A percentile compares a stretch with the other conserved stretches of the same genome.
These are phyloP conservation scores for Phoma sp. DNA, from an alignment of 2,329 filamentous ascomycete genomes.

Conservation along the genomic window DNA sequence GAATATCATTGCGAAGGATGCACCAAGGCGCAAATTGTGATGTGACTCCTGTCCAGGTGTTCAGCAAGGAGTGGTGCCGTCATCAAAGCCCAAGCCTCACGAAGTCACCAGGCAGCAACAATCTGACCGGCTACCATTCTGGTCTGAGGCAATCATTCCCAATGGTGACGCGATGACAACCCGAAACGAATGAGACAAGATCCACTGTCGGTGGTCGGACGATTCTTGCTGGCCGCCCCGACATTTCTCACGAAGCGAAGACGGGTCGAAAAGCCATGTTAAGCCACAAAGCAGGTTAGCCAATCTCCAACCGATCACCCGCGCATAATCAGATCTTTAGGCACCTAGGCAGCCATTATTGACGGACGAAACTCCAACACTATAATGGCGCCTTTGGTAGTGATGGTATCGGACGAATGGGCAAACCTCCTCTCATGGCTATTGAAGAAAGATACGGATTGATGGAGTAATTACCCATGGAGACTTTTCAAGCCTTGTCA, in stretches of 20 bases:
- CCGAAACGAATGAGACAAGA: conserved; percentile 4
- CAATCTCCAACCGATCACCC: conserved; percentile 10
- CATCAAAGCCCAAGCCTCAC: neutral
- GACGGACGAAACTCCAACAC: conserved; percentile 16
- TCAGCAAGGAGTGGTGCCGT: neutral
- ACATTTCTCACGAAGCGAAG: conserved; percentile 8
- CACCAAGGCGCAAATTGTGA: neutral
- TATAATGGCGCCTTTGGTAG: neutral
- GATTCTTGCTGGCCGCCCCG: conserved; percentile 7
- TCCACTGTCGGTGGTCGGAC: conserved; percentile 8
- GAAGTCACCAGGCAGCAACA: conserved; percentile 8
- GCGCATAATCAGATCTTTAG: conserved; percentile 11
- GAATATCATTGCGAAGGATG: neutral
- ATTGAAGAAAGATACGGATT: neutral
- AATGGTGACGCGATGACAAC: conserved; percentile 3
- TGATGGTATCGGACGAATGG: neutral
- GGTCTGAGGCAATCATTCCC: neutral
- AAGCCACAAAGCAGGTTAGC: conserved; percentile 11
- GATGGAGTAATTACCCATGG: neutral
- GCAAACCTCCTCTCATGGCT: neutral
- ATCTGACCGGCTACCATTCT: neutral
- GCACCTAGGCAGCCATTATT: conserved; percentile 10
- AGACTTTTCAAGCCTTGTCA: conserved; percentile 7
- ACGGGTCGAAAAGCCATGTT: conserved; percentile 2
- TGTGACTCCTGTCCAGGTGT: neutral